phyloP scores from a whole-genome alignment of 1,284 basidiomycete genomes.

The Chiua sp. region DNA sequence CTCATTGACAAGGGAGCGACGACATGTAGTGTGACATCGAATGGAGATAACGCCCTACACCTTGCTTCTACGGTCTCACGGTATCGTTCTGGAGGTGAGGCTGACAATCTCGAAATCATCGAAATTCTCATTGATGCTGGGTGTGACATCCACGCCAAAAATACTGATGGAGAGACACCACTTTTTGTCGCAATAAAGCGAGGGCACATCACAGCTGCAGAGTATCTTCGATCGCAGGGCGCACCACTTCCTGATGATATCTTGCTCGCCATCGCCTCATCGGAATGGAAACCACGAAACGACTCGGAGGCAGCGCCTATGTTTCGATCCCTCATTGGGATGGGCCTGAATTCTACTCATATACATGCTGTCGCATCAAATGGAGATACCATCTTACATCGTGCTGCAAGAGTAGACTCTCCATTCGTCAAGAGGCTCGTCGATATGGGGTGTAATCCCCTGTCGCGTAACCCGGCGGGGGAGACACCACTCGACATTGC shows the following conservation, averaged over 20 bases:
- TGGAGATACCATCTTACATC: background rate
- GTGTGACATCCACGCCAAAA: background rate
- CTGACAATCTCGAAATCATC: background rate
- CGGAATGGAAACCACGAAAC: too few relatives aligned
- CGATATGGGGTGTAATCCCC: constrained; percentile 6
- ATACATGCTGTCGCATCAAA: background rate
- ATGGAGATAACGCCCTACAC: background rate
- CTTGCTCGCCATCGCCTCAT: background rate
- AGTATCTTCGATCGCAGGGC: background rate
- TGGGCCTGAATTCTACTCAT: background rate
- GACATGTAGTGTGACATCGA: too few relatives aligned
- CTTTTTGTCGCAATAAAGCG: background rate
- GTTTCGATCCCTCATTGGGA: background rate
- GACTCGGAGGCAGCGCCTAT: background rate
- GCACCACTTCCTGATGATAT: background rate
- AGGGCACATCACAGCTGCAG: background rate
- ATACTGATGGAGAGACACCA: background rate
- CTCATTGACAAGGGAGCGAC: background rate
- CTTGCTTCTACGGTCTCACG: background rate
- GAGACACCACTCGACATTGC: constrained; percentile 4
- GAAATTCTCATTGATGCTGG: background rate
- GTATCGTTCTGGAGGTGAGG: too few relatives aligned
- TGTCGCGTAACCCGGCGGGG: background rate
- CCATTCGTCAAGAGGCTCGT: background rate
- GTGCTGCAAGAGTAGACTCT: background rate